Evolutionary conservation across 2,329 filamentous ascomycete species (phyloP).

Genomic region (Colletotrichum sp.): DNA sequence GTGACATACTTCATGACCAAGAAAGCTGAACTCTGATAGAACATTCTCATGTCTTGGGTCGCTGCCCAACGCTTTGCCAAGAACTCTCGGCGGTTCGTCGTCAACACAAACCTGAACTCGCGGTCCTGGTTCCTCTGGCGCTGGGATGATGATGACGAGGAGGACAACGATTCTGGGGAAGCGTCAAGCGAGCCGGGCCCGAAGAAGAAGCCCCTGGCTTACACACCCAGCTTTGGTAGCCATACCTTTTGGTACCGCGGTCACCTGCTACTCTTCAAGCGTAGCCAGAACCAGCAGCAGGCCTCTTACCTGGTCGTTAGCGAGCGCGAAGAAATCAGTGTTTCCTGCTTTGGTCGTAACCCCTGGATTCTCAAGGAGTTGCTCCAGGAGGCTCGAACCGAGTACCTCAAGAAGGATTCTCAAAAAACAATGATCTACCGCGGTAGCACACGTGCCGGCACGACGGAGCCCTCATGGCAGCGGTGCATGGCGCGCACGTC

Average conservation of each 20-base stretch:
- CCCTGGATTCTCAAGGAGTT: slow-evolving; percentile 67
- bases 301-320: slow-evolving; percentile 44
- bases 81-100: slow-evolving; percentile 66
- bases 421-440: slow-evolving; percentile 71
- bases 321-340: slow-evolving; percentile 62
- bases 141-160: slow-evolving; percentile 49
- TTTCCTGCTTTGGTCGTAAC: slow-evolving; percentile 67
- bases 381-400: slow-evolving; percentile 60
- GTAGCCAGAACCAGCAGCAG: slow-evolving; percentile 53
- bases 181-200: slow-evolving; percentile 14
- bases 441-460: slow-evolving; percentile 48
- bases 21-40: slow-evolving; percentile 31
- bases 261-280: slow-evolving; percentile 62
- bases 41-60: slow-evolving; percentile 75
- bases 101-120: slow-evolving; percentile 65
- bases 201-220: slow-evolving; percentile 58
- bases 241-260: slow-evolving; percentile 74
- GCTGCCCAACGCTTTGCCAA: slow-evolving; percentile 66
- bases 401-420: slow-evolving; percentile 63
- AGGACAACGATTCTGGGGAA: slow-evolving; percentile 45
- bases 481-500: slow-evolving; percentile 66
- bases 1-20: neutral
- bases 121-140: slow-evolving; percentile 55
- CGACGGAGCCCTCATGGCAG: slow-evolving; percentile 59
- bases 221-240: slow-evolving; percentile 71